Base-by-base conservation (phyloP, 2,329 filamentous ascomycete genomes). In the Exophiala dermatitidis region DNA sequence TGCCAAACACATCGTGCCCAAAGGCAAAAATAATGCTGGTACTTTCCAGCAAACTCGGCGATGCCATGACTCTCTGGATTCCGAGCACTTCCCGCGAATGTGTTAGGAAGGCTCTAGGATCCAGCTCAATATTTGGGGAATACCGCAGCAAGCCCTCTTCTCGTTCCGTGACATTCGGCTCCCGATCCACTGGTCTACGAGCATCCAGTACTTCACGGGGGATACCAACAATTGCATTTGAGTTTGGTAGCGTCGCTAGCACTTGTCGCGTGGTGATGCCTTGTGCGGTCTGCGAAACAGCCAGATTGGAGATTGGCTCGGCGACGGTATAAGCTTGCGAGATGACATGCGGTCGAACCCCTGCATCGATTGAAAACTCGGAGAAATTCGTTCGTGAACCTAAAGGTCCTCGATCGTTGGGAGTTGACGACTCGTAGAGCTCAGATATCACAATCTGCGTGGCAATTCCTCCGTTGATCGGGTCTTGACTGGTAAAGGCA, bases 21-120 rank as follows among this genome's bases (percentile, higher is more conserved):
- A 86, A 95, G 0, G 89, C 90, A 64, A 96, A 85, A 8, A 98
- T 79, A 51, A 97, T 69, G 64, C 86, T 91, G 1, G 93, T 97
- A 71, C 90, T 96, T 74, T 98, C 93, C 31, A 98, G 79, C 3
- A 89, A 69, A 1, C 89, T 87, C 0, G 90, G 87, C 12, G 80
- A 80, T 0, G 89, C 83, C 31, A 91, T 78, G 19, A 97, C 82
- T 43, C 81, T 74, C 55, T 79, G 75, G 40, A 95, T 79, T 4
- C 89, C 90, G 1, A 90, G 56, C 1, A 97, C 80, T 59, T 95
- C 88, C 19, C 90, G 82, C 61, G 85, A 78, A 69, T 98, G 93
- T 31, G 86, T 88, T 44, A 96, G 71, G 52, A 87, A 79, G 72
- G 83, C 84, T 60, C 86, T 85, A 0, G 90, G 85, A 63, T 96